A percentile compares a stretch with the other conserved stretches of the same genome.
phyloP scores from a whole-genome alignment of 768 basidiomycete genomes.

The Tubosaeta sp. region DNA sequence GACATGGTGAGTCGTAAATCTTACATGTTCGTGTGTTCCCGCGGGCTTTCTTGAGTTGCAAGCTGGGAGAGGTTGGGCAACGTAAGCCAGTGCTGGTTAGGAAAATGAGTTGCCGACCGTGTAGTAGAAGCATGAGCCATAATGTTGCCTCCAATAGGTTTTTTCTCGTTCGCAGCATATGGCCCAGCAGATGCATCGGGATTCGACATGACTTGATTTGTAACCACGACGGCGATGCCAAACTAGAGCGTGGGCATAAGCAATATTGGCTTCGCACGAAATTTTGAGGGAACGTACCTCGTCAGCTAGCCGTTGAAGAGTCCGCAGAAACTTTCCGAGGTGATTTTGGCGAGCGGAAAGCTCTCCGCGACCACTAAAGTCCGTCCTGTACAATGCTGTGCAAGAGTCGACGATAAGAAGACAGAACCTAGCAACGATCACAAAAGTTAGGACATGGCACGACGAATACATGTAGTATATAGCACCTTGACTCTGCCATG shows the following conservation, averaged over 20 bases:
- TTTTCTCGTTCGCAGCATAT: conserved; percentile 89
- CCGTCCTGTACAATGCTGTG: conserved; percentile 92
- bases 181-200: conserved; percentile 92
- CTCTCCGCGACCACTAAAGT: conserved; percentile 94
- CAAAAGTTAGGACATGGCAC: background rate
- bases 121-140: conserved; percentile 99
- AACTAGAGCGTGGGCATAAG: conserved; percentile 50
- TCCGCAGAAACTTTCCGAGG: conserved; percentile 91
- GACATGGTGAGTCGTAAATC: conserved; percentile 96
- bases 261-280: conserved; percentile 1
- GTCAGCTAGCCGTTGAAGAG: conserved; percentile 89
- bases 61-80: conserved; percentile 36
- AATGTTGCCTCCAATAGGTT: conserved; percentile 98
- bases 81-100: background rate
- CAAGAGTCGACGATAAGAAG: conserved; percentile 95
- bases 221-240: conserved; percentile 95
- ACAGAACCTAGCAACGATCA: conserved; percentile 65
- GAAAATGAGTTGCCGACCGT: conserved; percentile 46
- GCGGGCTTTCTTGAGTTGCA: conserved; percentile 90
- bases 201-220: conserved; percentile 99
- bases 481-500: conserved; percentile 96
- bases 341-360: conserved; percentile 93
- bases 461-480: conserved; percentile 25
- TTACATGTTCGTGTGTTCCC: conserved; percentile 92
- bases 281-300: conserved; percentile 56